Evolutionary conservation across 805 yeast species (phyloP), one percentile per base, ranked within the genome.

Genomic region (Candida schatavii): DNA sequence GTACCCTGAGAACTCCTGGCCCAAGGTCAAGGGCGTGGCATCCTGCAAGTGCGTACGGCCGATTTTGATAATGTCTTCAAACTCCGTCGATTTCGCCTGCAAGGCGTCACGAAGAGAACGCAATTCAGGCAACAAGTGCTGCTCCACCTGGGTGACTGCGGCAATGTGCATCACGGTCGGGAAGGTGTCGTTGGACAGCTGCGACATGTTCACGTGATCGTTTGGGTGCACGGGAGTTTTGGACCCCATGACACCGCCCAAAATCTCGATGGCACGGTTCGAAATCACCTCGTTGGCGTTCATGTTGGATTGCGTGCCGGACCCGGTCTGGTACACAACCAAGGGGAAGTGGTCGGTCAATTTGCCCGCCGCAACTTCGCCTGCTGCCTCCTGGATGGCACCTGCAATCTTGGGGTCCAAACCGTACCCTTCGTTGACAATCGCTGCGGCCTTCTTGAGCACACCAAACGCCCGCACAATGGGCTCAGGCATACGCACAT

Each of bases 161-260:
- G 99, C 97, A 69, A 93, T 91, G 74, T 93, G 99, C 99, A 93
- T 93, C 43, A 91, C 99, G 28, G 99, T 90, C 54, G 99, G 99
- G 86, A 93, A 93, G 42, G 98, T 93, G 71, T 93, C 99, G 67
- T 93, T 93, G 36, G 97, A 88, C n/a, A 96, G 88, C 73, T 93
- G 98, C 15, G 97, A 87, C 88, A 88, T 90, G 77, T 93, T 93
- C 58, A 90, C 95, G 71, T 93, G 98, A 69, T 93, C 98, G 71
- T 93, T 93, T 51, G 99, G 99, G 70, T 93, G 99, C 42, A 93
- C 96, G 25, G 96, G 96, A 49, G 70, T 77, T 75, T 93, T 93
- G 48, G 96, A 83, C 47, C 99, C 99, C 59, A 85, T 70, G 59
- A 75, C 77, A 46, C 98, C 99, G 49, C 97, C 98, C 51, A 93